Evolutionary conservation across 139 green algal genomes (phyloP), one percentile per base, ranked within the genome.

Genomic region (Coelastrella sp.): DNA sequence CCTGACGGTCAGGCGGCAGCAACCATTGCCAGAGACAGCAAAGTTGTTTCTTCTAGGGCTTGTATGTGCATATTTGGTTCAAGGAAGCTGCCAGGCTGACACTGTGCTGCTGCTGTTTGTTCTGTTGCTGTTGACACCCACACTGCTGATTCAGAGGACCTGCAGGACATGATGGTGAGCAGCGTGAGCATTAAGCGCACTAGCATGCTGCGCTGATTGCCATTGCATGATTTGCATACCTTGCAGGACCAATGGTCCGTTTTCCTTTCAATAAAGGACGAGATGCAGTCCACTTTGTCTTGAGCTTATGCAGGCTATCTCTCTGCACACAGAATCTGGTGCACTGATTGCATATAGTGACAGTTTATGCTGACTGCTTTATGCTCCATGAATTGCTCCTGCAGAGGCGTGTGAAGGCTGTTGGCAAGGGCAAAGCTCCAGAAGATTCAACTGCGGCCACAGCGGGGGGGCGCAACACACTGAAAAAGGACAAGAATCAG

Each of bases 131-230:
- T 22, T 70, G 79, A 19, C 56, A 59, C 15, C 25, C 24, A 17
- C 10, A 19, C 15, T 57, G 74, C 8, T 87, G 58, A 59, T 80
- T 63, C 78, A 94, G 94, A 95, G 63, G 94, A 95, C 83, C 90
- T 94, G 80, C 92, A 95, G 84, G 94, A 94, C 4, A 94, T 93
- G 84, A 90, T 95, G 91, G 92, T 95, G 25, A 82, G 92, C 22
- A 19, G 19, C 35, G 35, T 49, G 35, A 49, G 35, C 35, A 49
- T 49, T 49, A 1, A 49, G 35, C 35, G 3, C 35, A 49, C 3
- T 49, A 3, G 3, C 35, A 49, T 49, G 35, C 63, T 70, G 63
- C 1, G 11, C 63, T 70, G 11, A 15, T 3, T 70, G 63, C 14
- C 63, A 70, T 70, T 70, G 63, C 63, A 70, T 1, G 14, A 70